Evolutionary conservation across 75 land plant genomes (phyloP), one percentile per base, ranked within the genome.

Genomic region (Ceratopteris richardii): DNA sequence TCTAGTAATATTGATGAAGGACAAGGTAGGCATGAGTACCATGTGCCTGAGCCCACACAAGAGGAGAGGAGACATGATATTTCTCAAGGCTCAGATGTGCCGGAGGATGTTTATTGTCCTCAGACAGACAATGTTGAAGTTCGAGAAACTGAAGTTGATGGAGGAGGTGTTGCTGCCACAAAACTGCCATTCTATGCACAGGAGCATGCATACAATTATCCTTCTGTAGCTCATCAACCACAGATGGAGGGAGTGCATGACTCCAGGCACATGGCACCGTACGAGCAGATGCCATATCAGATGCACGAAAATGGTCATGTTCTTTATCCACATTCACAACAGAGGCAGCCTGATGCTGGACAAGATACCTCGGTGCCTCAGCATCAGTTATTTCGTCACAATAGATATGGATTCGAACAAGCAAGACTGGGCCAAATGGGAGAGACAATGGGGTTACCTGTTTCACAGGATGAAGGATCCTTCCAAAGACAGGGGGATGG

Each of bases 161-260:
- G n/a, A n/a, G n/a, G n/a, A n/a, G n/a, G n/a, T n/a, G n/a, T n/a
- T n/a, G n/a, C n/a, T n/a, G n/a, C n/a, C n/a, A n/a, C n/a, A n/a
- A n/a, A n/a, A n/a, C n/a, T n/a, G n/a, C n/a, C n/a, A n/a, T 48
- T 17, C 20, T 48, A 48, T 48, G 51, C 6, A 4, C 51, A 48
- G 20, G 51, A 18, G 14, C 51, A 19, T 19, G 20, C 18, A 48
- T 48, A 48, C 20, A 4, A 14, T 5, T 48, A 48, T 48, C 51
- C 6, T 18, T 21, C 51, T 14, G 6, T 6, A 6, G 9, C 4
- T 18, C 9, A 17, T 9, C 9, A 13, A 10, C 51, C 18, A n/a
- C n/a, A n/a, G n/a, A n/a, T n/a, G n/a, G n/a, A n/a, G n/a, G n/a
- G n/a, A n/a, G n/a, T n/a, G n/a, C 51, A 48, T 6, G 20, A 4